Base-by-base conservation (phyloP, 805 yeast genomes). In the Cyberlindnera subsufficiens region DNA sequence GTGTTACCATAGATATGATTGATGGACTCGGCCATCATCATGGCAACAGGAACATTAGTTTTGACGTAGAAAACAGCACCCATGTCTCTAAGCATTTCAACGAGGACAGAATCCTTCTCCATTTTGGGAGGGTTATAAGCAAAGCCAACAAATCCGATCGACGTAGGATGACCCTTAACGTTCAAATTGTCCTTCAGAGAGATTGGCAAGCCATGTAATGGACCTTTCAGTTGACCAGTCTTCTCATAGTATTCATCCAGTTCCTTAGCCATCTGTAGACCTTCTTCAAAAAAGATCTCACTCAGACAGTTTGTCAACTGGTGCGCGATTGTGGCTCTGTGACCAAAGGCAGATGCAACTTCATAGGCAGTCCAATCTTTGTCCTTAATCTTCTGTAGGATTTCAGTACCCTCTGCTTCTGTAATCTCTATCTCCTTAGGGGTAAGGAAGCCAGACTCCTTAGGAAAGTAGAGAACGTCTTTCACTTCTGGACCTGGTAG, bases 121-220 rank as follows among this genome's bases (percentile, higher is more conserved):
- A 42, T 34, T 29, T 35, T 57, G 42, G 55, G 65, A 35, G 66
- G 71, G 37, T 65, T 55, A 35, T 56, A 59, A n/a, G 69, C 58
- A 52, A 61, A 67, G n/a, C 66, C 65, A 35, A 72, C 73, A 45
- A 68, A 69, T 5, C 82, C 83, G 49, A 74, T 60, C 11, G 76
- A 58, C 3, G 81, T 64, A 8, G 71, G 71, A 18, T 67, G 65
- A 3, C 80, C 82, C 41, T 62, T 62, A 41, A 78, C 52, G 43
- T 58, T 54, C 22, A 58, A 29, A 29, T 60, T 54, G 41, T 60
- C 82, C 47, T 82, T 82, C 42, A 80, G 63, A 0, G 85, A 77
- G 33, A 81, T 64, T 11, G 88, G 88, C 18, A 82, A 54, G 0
- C 88, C 88, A 51, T 82, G 88, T 37, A 82, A 67, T 2, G 84